Conservation (phyloP, 2,329 filamentous ascomycete species). For the Ophidiomyces ophidiicola region DNA sequence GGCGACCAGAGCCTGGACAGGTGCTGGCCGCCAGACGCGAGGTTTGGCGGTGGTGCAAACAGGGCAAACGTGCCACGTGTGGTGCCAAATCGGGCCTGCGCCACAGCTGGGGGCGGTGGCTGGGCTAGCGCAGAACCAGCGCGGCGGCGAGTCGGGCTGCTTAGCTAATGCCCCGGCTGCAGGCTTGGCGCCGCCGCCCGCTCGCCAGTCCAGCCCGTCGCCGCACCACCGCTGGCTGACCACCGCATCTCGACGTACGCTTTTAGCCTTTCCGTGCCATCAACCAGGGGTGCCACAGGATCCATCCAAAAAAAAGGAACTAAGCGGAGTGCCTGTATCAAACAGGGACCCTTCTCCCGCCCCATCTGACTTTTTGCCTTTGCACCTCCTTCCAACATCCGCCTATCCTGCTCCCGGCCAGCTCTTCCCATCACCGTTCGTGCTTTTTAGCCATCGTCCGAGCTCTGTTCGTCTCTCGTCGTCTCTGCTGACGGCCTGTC, state of each 20-base stretch:
- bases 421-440: too few species aligned
- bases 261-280: conserved; percentile 3
- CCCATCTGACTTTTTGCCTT: not conserved
- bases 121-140: not conserved
- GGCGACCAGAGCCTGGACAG: too few species aligned
- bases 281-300: conserved; percentile 2
- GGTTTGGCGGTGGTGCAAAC: conserved; percentile 4
- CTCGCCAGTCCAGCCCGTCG: not conserved
- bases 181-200: not conserved
- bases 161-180: not conserved
- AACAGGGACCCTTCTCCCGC: not conserved
- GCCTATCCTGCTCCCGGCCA: too few species aligned
- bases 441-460: not conserved
- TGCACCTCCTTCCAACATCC: too few species aligned
- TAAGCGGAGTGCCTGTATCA: not conserved
- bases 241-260: not conserved
- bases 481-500: not conserved
- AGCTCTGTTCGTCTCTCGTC: not conserved
- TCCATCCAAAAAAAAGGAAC: conserved; percentile 1
- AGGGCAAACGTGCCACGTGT: conserved; percentile 2
- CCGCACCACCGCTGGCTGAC: not conserved
- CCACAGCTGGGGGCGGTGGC: not conserved
- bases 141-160: not conserved
- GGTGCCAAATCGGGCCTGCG: not conserved
- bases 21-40: too few species aligned